Conservation (phyloP, 2,329 filamentous ascomycete genomes). For the Seiridium unicorne region DNA sequence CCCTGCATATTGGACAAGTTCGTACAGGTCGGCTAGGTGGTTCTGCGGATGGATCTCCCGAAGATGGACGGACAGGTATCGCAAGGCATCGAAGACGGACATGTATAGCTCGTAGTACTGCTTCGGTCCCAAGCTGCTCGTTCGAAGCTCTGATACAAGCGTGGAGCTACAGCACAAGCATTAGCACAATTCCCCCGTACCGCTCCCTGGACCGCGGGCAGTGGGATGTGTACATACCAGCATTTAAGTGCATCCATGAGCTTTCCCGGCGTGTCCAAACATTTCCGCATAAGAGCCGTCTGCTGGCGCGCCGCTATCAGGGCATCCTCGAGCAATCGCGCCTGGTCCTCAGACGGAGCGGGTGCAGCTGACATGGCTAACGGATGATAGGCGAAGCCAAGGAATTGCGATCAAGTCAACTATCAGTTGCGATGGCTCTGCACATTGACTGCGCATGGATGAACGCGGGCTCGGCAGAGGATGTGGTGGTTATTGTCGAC, state of each 20-base stretch:
- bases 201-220: constrained; percentile 2
- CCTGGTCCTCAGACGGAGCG: constrained; percentile 74
- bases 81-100: constrained; percentile 96
- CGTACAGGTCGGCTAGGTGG: constrained; percentile 96
- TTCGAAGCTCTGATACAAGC: constrained; percentile 95
- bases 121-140: constrained; percentile 95
- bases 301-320: constrained; percentile 95
- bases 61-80: constrained; percentile 93
- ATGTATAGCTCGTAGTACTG: constrained; percentile 99
- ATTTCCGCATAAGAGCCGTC: constrained; percentile 95
- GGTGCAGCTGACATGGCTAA: constrained; percentile 46
- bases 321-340: constrained; percentile 94
- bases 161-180: constrained; percentile 68
- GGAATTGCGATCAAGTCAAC: not conserved
- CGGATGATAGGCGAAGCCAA: not conserved
- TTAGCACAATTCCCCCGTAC: constrained; percentile 1
- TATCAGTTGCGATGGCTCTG: too few relatives aligned
- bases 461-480: not conserved
- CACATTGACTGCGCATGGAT: not conserved
- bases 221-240: constrained; percentile 66
- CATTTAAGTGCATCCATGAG: constrained; percentile 99
- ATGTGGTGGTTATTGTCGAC: not conserved
- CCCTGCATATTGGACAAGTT: constrained; percentile 95
- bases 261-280: constrained; percentile 94
- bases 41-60: constrained; percentile 97